Conservation (phyloP, 148 eudicot genomes). For the Nepenthes mirabilis region DNA sequence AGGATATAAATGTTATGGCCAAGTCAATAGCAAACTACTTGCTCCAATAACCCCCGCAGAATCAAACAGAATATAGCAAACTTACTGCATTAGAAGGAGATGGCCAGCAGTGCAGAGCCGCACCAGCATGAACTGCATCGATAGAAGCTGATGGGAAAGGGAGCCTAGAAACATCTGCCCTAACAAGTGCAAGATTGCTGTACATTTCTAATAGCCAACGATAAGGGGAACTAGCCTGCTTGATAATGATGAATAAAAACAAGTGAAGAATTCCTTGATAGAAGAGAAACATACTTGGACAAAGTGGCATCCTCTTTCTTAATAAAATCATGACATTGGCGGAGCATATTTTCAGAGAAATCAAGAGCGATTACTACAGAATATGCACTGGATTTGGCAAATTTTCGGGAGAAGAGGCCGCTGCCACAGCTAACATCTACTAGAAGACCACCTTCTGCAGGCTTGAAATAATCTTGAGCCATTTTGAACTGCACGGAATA, state of each 20-base stretch:
- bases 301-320: slow-evolving; percentile 53
- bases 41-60: too few relatives aligned
- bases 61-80: neutral
- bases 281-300: slow-evolving; percentile 32
- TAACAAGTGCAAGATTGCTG: slow-evolving; percentile 91
- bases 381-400: slow-evolving; percentile 64
- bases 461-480: slow-evolving; percentile 94
- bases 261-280: neutral
- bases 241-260: neutral
- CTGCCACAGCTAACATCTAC: slow-evolving; percentile 97
- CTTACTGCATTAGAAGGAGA: slow-evolving; percentile 95
- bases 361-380: slow-evolving; percentile 85
- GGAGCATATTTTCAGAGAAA: slow-evolving; percentile 97
- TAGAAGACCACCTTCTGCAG: slow-evolving; percentile 75
- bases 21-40: too few relatives aligned
- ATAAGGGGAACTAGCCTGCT: slow-evolving; percentile 5
- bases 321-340: slow-evolving; percentile 77
- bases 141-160: slow-evolving; percentile 83
- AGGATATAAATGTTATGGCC: too few relatives aligned
- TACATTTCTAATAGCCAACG: slow-evolving; percentile 14
- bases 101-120: slow-evolving; percentile 99
- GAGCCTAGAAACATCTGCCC: slow-evolving; percentile 96
- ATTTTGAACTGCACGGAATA: slow-evolving; percentile 57
- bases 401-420: slow-evolving; percentile 87
- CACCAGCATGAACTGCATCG: slow-evolving; percentile 99